Evolutionary conservation across 2,329 filamentous ascomycete genomes (phyloP), one percentile per base, ranked within the genome.

Genomic region (Knufia fluminis): DNA sequence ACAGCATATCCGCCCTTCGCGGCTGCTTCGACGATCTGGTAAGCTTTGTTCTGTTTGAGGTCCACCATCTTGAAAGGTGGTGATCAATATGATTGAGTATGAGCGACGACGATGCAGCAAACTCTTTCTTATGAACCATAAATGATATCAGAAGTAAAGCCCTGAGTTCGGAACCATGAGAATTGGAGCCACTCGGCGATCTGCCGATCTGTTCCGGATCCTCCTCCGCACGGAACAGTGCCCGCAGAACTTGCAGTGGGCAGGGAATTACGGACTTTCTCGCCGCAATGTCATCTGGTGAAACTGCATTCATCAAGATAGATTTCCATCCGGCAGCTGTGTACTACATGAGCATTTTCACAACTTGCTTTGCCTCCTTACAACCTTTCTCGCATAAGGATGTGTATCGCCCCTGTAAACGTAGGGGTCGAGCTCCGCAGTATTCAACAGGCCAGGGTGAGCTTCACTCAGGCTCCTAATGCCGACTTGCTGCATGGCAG

Each of bases 401-500:
- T 72, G 70, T 19, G 58, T 59, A 19, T 60, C 61, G 12, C 61
- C 62, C 32, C 55, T 55, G 26, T 73, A 72, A 40, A 78, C 67
- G n/a, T 74, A 61, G 56, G 71, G 66, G 58, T 78, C 74, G 9
- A 56, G 26, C n/a, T 57, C 54, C 3, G 52, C 47, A 0, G 73
- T 75, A 50, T 83, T 81, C 20, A 84, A 63, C 61, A 82, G 67
- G 0, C 80, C 79, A 1, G 80, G 78, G 54, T 81, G 75, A 3
- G 80, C 71, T 59, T 82, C 72, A 47, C 76, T 71, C 8, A 85
- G 64, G 53, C 76, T 72, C 1, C 78, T 82, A 28, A 84, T 71
- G 1, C 82, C 82, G 50, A 81, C 76, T 61, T 83, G 71, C 22
- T 76, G 73, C 81, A 85, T 85, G 1, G 79, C 79, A 1, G 77